These are phyloP conservation scores for Schizochytrium sp. DNA, from an alignment of 108 stramenopile species.

Conservation along the genomic window DNA sequence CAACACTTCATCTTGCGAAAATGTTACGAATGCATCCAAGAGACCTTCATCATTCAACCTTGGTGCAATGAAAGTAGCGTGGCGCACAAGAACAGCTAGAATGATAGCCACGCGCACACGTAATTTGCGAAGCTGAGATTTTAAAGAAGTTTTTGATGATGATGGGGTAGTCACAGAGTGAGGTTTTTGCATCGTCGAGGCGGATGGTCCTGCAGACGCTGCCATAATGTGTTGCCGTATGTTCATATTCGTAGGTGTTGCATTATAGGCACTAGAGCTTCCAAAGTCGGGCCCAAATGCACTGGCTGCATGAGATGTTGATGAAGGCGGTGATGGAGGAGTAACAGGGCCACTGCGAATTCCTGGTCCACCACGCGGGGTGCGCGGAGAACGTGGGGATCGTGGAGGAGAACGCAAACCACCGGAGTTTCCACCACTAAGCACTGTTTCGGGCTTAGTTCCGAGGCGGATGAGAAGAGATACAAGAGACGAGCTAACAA, in stretches of 20 bases:
- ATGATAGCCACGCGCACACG: conserved; percentile 64
- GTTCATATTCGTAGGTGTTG: too few species aligned
- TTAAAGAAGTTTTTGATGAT: background rate
- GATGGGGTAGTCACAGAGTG: background rate
- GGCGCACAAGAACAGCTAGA: conserved; percentile 71
- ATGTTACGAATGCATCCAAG: background rate
- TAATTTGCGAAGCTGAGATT: conserved; percentile 12
- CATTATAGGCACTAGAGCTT: background rate
- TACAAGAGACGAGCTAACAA: conserved; percentile 72
- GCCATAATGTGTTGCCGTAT: too few species aligned
- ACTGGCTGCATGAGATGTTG: background rate
- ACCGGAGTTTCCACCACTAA: background rate
- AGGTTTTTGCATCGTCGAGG: too few species aligned
- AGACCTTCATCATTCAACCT: conserved; percentile 49
- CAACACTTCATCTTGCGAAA: conserved; percentile 51
- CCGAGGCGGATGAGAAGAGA: conserved; percentile 66
- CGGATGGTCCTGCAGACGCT: too few species aligned
- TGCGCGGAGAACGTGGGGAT: conserved; percentile 22
- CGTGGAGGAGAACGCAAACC: conserved; percentile 16
- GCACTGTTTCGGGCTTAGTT: background rate
- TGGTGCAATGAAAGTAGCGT: conserved; percentile 75
- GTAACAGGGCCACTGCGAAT: background rate
- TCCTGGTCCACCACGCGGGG: background rate
- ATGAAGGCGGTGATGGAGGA: background rate
- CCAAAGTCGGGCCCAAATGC: background rate